phyloP scores from a whole-genome alignment of 139 green algal species.

The Cymbomonas tetramitiformis region DNA sequence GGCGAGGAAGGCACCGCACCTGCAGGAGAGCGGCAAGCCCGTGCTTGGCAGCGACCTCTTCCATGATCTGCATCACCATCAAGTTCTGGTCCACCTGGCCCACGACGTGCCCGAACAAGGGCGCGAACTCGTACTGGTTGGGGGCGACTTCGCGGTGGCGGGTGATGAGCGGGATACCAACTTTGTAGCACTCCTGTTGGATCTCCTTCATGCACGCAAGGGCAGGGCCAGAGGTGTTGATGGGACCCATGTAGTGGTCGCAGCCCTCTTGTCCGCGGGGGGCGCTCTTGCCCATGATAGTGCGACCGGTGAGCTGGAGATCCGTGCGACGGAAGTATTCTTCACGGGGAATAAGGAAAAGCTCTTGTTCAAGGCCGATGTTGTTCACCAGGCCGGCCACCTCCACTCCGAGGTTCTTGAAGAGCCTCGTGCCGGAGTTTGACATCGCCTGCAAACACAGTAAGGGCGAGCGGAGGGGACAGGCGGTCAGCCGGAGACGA shows the following conservation, averaged over 20 bases:
- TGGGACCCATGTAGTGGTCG: conserved; percentile 26
- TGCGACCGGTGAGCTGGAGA: conserved; percentile 22
- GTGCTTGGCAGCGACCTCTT: conserved; percentile 24
- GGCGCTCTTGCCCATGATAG: conserved; percentile 14
- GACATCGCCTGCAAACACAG: too few relatives aligned
- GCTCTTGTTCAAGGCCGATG: conserved; percentile 27
- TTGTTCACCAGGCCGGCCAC: conserved; percentile 7
- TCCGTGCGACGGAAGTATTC: conserved; percentile 21
- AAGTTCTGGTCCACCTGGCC: conserved; percentile 22
- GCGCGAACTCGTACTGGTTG: conserved; percentile 27
- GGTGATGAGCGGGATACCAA: conserved; percentile 24
- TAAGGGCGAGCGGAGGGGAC: too few relatives aligned
- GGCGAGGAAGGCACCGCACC: too few relatives aligned
- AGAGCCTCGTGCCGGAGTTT: conserved; percentile 8
- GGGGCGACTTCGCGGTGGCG: conserved; percentile 27
- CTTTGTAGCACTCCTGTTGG: conserved; percentile 20
- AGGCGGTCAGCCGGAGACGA: too few relatives aligned
- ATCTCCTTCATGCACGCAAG: conserved; percentile 20
- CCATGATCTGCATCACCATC: conserved; percentile 28
- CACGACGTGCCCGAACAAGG: conserved; percentile 21
- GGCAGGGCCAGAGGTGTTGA: background rate
- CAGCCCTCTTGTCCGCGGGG: conserved; percentile 19
- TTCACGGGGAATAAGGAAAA: conserved; percentile 17
- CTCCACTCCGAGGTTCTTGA: conserved; percentile 15
- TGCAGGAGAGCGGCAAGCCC: conserved; percentile 19